Evolutionary conservation across 1,139 yeast species (phyloP).

Genomic region (Taiozyma onychis): DNA sequence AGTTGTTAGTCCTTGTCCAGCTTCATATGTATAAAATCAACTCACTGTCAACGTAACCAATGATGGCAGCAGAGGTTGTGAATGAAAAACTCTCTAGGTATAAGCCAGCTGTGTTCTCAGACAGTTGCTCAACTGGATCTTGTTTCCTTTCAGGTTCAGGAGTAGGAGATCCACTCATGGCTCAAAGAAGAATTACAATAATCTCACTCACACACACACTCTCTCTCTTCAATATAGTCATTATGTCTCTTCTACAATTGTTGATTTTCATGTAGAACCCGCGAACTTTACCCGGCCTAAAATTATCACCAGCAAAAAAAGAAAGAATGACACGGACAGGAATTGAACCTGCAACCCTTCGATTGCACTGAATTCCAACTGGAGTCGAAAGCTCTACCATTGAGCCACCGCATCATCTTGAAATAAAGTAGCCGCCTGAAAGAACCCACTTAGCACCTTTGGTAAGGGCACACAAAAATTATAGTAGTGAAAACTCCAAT

Average conservation of each 20-base stretch:
- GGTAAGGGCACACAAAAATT: neutral
- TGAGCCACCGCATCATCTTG: slow-evolving; percentile 67
- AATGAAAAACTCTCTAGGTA: slow-evolving; percentile 65
- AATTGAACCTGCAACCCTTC: slow-evolving; percentile 74
- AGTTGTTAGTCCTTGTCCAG: neutral
- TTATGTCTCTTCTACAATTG: neutral
- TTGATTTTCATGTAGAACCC: neutral
- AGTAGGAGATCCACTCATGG: slow-evolving; percentile 3
- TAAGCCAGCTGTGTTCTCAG: slow-evolving; percentile 30
- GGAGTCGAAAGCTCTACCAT: slow-evolving; percentile 88
- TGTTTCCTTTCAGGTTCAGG: slow-evolving; percentile 14
- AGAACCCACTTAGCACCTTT: neutral
- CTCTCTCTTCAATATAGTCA: no score
- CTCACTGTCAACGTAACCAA: slow-evolving; percentile 85
- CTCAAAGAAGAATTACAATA: neutral
- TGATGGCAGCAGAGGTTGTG: slow-evolving; percentile 95
- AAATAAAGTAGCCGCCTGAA: slow-evolving; percentile 2
- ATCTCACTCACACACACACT: neutral
- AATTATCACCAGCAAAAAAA: no score
- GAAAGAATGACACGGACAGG: slow-evolving; percentile 61
- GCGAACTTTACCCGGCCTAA: neutral
- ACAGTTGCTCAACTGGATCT: slow-evolving; percentile 16
- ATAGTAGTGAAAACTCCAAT: neutral
- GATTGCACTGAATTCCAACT: slow-evolving; percentile 43
- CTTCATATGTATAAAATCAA: slow-evolving; percentile 11